phyloP scores from a whole-genome alignment of 306 rosid genomes.

The Cajanus cajan region DNA sequence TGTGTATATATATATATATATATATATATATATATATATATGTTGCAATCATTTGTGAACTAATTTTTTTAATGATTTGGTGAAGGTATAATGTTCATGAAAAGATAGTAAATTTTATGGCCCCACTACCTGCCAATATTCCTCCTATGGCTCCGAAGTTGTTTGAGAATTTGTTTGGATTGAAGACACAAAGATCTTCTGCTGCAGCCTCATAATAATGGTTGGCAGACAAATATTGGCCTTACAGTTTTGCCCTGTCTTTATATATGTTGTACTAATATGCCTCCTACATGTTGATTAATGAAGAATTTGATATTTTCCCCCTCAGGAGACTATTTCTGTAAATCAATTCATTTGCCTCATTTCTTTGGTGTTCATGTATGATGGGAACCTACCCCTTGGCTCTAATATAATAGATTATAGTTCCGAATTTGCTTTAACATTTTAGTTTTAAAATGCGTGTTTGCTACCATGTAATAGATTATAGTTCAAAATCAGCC shows the following conservation, averaged over 20 bases:
- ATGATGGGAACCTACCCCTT: not conserved
- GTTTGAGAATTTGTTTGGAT: conserved; percentile 69
- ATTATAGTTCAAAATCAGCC: not conserved
- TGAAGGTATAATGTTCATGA: conserved; percentile 85
- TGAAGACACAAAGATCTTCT: conserved; percentile 48
- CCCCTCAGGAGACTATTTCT: not conserved
- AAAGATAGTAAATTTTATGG: conserved; percentile 81
- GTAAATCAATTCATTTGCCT: not conserved
- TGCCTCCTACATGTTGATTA: conserved; percentile 8
- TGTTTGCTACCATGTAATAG: not conserved
- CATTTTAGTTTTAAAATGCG: not conserved
- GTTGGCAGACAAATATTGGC: not conserved
- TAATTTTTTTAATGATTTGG: not conserved
- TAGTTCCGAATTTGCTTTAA: not conserved
- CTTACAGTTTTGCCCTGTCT: conserved; percentile 14
- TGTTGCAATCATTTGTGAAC: not conserved
- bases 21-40: too few relatives aligned
- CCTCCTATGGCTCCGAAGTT: conserved; percentile 62
- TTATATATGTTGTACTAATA: conserved; percentile 14
- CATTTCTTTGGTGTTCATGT: not conserved
- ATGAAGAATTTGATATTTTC: conserved; percentile 9
- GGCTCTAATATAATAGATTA: not conserved
- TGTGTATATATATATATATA: too few relatives aligned
- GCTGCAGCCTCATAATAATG: conserved; percentile 36
- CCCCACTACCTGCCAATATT: conserved; percentile 52